These are phyloP conservation scores for Hirschfeldia incana DNA, from an alignment of 345 rosid genomes.

Conservation along the genomic window DNA sequence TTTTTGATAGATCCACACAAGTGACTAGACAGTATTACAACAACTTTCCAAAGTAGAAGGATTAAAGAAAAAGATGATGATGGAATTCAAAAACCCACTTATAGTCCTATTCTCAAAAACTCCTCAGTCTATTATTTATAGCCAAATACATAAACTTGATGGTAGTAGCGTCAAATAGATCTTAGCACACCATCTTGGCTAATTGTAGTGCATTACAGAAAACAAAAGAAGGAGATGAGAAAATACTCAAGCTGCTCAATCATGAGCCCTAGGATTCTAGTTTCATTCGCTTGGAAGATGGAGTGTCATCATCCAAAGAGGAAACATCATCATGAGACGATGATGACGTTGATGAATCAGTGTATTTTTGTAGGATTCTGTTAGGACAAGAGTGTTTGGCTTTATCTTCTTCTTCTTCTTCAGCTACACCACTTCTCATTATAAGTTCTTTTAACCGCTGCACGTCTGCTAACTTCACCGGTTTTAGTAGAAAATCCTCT, in stretches of 20 bases:
- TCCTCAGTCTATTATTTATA: not conserved
- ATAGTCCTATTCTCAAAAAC: slow-evolving; percentile 2
- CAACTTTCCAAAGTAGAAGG: slow-evolving; percentile 36
- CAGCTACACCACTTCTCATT: slow-evolving; percentile 35
- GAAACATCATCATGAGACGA: slow-evolving; percentile 11
- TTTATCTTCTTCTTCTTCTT: slow-evolving; percentile 16
- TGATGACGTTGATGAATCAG: slow-evolving; percentile 12
- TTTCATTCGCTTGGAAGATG: not conserved
- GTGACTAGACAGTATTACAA: slow-evolving; percentile 16
- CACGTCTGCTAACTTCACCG: slow-evolving; percentile 72
- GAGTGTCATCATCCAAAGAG: slow-evolving; percentile 3
- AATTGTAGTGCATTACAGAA: not conserved
- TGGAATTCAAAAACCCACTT: slow-evolving; percentile 21
- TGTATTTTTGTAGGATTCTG: slow-evolving; percentile 33
- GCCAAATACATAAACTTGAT: not conserved
- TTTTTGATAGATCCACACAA: slow-evolving; percentile 28
- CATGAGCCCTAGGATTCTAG: not conserved
- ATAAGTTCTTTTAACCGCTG: slow-evolving; percentile 55
- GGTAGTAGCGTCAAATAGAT: not conserved
- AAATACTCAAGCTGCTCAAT: not conserved
- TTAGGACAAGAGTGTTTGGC: slow-evolving; percentile 25
- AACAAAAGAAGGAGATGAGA: not conserved
- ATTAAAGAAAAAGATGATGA: slow-evolving; percentile 19
- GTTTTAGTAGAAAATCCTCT: slow-evolving; percentile 82
- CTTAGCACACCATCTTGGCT: not conserved